Evolutionary conservation across 192 early-diverging fungal species (phyloP).

Genomic region (Radiomyces spectabilis): DNA sequence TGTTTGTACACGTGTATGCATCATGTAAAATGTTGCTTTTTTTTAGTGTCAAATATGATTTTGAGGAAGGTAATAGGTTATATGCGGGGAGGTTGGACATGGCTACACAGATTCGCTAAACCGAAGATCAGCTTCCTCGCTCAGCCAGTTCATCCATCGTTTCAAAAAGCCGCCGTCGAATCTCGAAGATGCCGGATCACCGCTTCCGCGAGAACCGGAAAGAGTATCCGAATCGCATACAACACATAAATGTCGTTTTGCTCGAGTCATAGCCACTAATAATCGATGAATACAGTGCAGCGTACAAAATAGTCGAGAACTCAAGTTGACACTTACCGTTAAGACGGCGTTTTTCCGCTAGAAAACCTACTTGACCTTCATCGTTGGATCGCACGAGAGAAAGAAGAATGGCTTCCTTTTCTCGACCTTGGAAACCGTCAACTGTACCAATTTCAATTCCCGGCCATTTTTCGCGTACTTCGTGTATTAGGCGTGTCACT

Average conservation of each 20-base stretch:
- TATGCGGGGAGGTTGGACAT: too few species aligned
- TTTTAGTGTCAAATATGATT: too few species aligned
- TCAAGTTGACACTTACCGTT: constrained; percentile 46
- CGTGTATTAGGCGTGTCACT: constrained; percentile 44
- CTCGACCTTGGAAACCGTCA: constrained; percentile 89
- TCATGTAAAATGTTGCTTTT: too few species aligned
- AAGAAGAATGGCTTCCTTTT: constrained; percentile 81
- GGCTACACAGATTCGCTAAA: constrained; percentile 37
- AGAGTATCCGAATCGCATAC: constrained; percentile 71
- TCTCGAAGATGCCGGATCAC: constrained; percentile 8
- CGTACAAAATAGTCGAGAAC: neutral
- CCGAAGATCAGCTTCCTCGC: constrained; percentile 39
- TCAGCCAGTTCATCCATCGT: constrained; percentile 38
- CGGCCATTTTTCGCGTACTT: constrained; percentile 46
- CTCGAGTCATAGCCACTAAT: constrained; percentile 76
- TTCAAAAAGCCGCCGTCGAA: constrained; percentile 40
- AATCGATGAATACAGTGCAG: neutral
- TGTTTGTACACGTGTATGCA: too few species aligned
- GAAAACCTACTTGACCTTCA: constrained; percentile 73
- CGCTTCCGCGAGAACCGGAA: constrained; percentile 6
- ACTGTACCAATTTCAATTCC: constrained; percentile 76
- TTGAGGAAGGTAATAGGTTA: too few species aligned
- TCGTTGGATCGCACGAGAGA: constrained; percentile 78
- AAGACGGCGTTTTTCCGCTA: constrained; percentile 70
- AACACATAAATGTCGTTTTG: constrained; percentile 79